Evolutionary conservation across 805 yeast genomes (phyloP).

Genomic region (Scheffersomyces lignosus): DNA sequence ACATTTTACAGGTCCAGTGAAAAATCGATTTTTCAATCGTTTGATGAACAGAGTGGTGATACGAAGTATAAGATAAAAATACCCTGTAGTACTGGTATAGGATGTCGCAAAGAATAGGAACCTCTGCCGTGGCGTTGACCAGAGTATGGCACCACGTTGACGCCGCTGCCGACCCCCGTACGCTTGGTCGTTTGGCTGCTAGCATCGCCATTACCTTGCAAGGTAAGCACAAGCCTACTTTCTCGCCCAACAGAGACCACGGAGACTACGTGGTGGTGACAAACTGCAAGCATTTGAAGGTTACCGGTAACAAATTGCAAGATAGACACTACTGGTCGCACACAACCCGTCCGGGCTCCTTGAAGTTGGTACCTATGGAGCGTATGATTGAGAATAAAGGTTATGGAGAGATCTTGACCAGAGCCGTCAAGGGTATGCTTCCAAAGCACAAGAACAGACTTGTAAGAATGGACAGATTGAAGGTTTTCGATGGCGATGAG

Average conservation of each 20-base stretch:
- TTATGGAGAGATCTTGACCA: constrained; percentile 75
- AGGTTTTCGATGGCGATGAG: constrained; percentile 83
- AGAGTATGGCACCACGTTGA: constrained; percentile 97
- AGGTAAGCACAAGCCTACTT: constrained; percentile 97
- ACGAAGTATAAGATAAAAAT: too few species aligned
- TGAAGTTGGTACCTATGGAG: constrained; percentile 80
- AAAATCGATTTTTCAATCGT: too few species aligned
- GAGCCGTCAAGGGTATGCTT: constrained; percentile 94
- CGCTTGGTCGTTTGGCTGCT: constrained; percentile 90
- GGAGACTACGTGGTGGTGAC: constrained; percentile 98
- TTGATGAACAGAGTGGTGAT: too few species aligned
- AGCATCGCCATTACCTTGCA: constrained; percentile 82
- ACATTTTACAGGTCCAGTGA: too few species aligned
- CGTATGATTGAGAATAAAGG: constrained; percentile 77
- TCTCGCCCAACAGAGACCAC: constrained; percentile 68
- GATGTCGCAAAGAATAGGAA: constrained; percentile 51
- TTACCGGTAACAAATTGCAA: constrained; percentile 82
- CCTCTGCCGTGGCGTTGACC: constrained; percentile 72
- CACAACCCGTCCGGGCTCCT: constrained; percentile 85
- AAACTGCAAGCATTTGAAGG: constrained; percentile 76
- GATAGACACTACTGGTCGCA: constrained; percentile 89
- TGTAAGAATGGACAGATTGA: constrained; percentile 76
- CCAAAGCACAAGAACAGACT: constrained; percentile 88
- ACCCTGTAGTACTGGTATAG: not conserved
- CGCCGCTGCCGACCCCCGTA: constrained; percentile 76